Conservation (phyloP, 208 protist species). For the Wallacemonas collosoma region DNA sequence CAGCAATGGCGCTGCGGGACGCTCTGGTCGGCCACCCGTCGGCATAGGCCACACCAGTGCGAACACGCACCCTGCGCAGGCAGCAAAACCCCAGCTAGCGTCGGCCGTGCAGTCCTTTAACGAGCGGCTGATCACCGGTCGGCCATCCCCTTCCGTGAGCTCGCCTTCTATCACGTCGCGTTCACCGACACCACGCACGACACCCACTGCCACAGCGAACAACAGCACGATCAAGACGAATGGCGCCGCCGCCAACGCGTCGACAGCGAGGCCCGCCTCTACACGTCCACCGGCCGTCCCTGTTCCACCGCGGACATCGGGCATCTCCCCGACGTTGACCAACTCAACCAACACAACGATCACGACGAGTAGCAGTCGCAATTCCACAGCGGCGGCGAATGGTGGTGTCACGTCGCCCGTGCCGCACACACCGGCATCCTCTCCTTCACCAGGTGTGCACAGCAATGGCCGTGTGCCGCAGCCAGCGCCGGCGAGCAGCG, state of each 20-base stretch:
- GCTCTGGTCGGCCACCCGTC: neutral
- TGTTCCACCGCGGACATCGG: neutral
- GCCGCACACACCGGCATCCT: neutral
- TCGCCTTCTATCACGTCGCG: neutral
- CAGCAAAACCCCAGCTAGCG: neutral
- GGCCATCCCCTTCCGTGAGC: neutral
- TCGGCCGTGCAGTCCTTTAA: constrained; percentile 16
- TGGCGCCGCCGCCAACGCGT: neutral
- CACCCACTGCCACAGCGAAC: neutral
- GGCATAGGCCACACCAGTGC: neutral
- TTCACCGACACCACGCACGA: neutral
- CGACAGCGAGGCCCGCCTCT: neutral
- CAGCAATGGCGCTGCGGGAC: constrained; percentile 2
- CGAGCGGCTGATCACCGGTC: constrained; percentile 11
- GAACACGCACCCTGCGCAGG: neutral
- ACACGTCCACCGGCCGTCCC: neutral
- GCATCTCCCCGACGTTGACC: neutral
- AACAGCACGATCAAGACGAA: no score
- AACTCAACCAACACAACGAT: neutral
- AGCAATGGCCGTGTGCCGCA: neutral
- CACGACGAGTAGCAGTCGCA: neutral
- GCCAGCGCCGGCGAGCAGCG: neutral
- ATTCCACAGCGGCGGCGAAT: neutral
- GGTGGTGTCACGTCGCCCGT: neutral
- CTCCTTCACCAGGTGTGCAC: neutral